Conservation (phyloP, 2,329 filamentous ascomycete species). For the Thielaviopsis punctulata region DNA sequence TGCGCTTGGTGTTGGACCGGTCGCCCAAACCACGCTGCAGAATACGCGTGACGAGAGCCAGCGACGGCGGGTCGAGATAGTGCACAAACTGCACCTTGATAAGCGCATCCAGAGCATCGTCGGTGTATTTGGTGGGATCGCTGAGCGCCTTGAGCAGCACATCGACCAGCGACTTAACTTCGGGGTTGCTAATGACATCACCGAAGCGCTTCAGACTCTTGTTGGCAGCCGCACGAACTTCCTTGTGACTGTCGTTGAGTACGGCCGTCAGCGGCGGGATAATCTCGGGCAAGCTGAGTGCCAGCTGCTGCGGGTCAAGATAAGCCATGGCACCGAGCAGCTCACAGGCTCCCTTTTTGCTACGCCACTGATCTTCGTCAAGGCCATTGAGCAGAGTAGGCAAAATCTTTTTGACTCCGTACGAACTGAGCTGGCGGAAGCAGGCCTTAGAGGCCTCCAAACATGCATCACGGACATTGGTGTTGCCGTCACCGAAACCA, state of each 20-base stretch:
- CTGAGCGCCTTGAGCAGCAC: conserved; percentile 91
- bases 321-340: conserved; percentile 97
- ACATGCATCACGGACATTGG: conserved; percentile 83
- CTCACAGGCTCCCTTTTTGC: conserved; percentile 95
- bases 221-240: conserved; percentile 82
- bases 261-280: conserved; percentile 90
- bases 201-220: conserved; percentile 94
- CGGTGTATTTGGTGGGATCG: conserved; percentile 92
- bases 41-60: conserved; percentile 88
- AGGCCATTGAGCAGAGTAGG: conserved; percentile 82
- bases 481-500: conserved; percentile 75
- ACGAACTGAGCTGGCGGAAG: conserved; percentile 85
- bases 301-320: conserved; percentile 85
- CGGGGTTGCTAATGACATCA: conserved; percentile 94
- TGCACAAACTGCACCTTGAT: conserved; percentile 98
- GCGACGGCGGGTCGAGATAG: conserved; percentile 90
- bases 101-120: conserved; percentile 78
- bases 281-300: conserved; percentile 82
- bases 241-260: conserved; percentile 94
- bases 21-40: conserved; percentile 82
- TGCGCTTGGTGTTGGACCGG: conserved; percentile 86
- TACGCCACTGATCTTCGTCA: conserved; percentile 92
- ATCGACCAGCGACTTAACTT: conserved; percentile 82
- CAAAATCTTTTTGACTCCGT: conserved; percentile 85
- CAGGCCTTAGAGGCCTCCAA: conserved; percentile 86